These are phyloP conservation scores for Apostasia ramifera DNA, from an alignment of 106 monocot genomes.

Conservation along the genomic window DNA sequence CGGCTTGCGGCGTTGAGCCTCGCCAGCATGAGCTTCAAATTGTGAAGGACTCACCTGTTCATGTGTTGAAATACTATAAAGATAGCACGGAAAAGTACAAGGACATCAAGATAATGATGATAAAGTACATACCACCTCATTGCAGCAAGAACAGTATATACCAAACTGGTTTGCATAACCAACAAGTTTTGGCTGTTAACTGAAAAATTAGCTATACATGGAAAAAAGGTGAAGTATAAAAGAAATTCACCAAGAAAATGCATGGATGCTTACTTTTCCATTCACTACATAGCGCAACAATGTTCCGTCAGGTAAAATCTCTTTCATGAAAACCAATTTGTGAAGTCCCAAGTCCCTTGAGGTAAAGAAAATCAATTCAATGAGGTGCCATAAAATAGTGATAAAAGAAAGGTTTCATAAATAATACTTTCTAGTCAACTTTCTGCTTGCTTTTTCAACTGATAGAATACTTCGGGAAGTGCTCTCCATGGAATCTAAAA, in stretches of 20 bases:
- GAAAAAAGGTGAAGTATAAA: not conserved
- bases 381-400: not conserved
- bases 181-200: constrained; percentile 59
- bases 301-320: constrained; percentile 87
- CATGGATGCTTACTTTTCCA: constrained; percentile 50
- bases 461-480: constrained; percentile 28
- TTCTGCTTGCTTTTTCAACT: constrained; percentile 48
- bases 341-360: constrained; percentile 79
- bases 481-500: constrained; percentile 29
- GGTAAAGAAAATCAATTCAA: constrained; percentile 5
- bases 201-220: not conserved
- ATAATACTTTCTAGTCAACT: constrained; percentile 80
- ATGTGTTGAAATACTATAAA: constrained; percentile 1
- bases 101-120: not conserved
- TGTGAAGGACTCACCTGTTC: constrained; percentile 92
- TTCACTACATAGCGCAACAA: constrained; percentile 82
- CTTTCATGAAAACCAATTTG: constrained; percentile 88
- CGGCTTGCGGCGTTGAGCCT: constrained; percentile 81
- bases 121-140: constrained; percentile 51
- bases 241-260: not conserved
- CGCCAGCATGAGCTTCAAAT: constrained; percentile 99
- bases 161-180: constrained; percentile 89
- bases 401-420: not conserved
- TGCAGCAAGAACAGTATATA: constrained; percentile 87
- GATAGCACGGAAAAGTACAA: not conserved